Percentiles rank a stretch among this genome's conserved stretches.
phyloP scores from a whole-genome alignment of 1,284 basidiomycete species.

The Leccinum solheimii region DNA sequence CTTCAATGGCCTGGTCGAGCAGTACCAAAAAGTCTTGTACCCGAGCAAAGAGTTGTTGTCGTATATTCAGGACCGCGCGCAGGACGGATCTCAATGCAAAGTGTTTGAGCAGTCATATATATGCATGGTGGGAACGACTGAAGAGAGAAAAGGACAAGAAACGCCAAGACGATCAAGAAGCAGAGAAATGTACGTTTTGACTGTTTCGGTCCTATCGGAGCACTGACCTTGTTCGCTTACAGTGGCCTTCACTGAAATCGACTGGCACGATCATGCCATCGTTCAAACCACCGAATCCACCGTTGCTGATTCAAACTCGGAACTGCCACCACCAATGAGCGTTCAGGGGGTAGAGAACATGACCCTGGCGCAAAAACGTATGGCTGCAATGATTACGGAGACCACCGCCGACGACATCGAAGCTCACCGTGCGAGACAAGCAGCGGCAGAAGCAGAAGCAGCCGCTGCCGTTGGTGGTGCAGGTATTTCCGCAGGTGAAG shows the following conservation, averaged over 20 bases:
- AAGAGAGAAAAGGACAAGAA: conserved; percentile 85
- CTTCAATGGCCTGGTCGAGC: conserved; percentile 97
- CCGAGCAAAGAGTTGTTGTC: conserved; percentile 78
- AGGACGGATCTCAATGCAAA: conserved; percentile 50
- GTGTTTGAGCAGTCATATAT: conserved; percentile 55
- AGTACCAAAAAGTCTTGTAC: conserved; percentile 90
- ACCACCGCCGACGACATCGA: conserved; percentile 83
- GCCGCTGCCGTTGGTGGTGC: conserved; percentile 66
- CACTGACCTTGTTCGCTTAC: conserved; percentile 15
- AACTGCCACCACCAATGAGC: conserved; percentile 93
- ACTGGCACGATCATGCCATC: conserved; percentile 99
- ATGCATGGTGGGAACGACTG: conserved; percentile 88
- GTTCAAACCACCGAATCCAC: conserved; percentile 99
- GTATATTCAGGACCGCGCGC: conserved; percentile 62
- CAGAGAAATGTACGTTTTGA: conserved; percentile 65
- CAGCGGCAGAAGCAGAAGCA: conserved; percentile 76
- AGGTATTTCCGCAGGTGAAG: conserved; percentile 47
- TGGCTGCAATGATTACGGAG: conserved; percentile 99
- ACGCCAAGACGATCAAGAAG: conserved; percentile 87
- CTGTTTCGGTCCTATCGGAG: conserved; percentile 1
- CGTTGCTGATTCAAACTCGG: conserved; percentile 84
- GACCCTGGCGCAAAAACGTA: conserved; percentile 95
- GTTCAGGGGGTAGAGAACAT: conserved; percentile 95
- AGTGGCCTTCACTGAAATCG: conserved; percentile 95
- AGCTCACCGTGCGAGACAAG: conserved; percentile 74